Evolutionary conservation across 2,329 filamentous ascomycete species (phyloP), one percentile per base, ranked within the genome.

Genomic region (Colletotrichum sp.): DNA sequence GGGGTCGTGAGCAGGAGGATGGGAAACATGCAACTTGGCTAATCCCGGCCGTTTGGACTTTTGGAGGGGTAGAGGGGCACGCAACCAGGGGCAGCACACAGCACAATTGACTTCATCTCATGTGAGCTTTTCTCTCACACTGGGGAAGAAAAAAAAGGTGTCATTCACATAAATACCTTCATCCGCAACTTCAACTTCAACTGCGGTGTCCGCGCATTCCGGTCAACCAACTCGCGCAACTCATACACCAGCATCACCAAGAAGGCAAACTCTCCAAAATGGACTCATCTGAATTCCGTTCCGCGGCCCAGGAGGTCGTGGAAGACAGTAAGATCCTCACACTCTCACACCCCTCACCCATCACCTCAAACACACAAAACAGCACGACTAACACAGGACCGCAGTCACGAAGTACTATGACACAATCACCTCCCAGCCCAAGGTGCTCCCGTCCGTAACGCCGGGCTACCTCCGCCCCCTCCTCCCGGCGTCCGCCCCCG

Each of bases 391-490:
- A 63, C 21, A 60, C 18, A 60, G 61, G 12, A 60, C 21, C 32
- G 1, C 80, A 97, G 95, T 98, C 81, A 92, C 95, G 81, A 89
- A 92, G 70, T 98, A 98, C 87, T 96, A 97, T 82, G 92, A 96
- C 77, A 94, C 88, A 26, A 89, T 98, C 71, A 88, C 91, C 66
- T 87, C 91, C 3, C 92, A 92, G 21, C 70, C 70, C 32, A 92
- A 91, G 61, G 96, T 98, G 48, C 87, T 98, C 10, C 94, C 96
- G 15, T 91, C 91, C 69, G 93, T 98, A 66, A 88, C 94, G 75
- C 96, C 96, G 0, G 96, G 96, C 72, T 99, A 98, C 83, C 92
- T 99, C 12, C 91, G 92, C 64, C 93, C 94, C 61, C 90, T 97
- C 8, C 92, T 99, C 26, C 96, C 96, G 3, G 81, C 85, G 52